Evolutionary conservation across 139 green algal species (phyloP), one percentile per base, ranked within the genome.

Genomic region (Chlorella sp.): DNA sequence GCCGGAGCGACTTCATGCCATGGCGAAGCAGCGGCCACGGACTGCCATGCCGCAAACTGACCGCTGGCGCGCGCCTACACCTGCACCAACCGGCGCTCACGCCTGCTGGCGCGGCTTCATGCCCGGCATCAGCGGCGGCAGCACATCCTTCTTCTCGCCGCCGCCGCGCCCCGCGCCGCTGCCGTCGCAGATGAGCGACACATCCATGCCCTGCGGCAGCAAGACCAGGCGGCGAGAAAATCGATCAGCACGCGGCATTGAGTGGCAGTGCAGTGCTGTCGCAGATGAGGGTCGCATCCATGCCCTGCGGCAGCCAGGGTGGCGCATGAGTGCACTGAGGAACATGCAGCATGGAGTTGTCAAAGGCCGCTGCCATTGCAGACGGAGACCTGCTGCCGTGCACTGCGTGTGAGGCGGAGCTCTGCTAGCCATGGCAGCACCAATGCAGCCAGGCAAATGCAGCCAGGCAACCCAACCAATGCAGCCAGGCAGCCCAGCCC

Each of bases 121-220:
- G 34, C 96, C 96, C 17, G 96, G 96, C 91, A 98, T 88, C 20
- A 99, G 93, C 12, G 96, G 96, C 1, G 95, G 95, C 88, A 99
- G 84, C 67, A 98, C 94, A 70, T 98, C 95, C 91, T 95, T 95
- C 89, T 97, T 93, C 34, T 94, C 87, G 25, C 72, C 82, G 47
- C 94, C 95, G 5, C 87, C 87, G 0, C 90, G 83, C 7, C 95
- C 94, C 25, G 83, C 68, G 15, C 95, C 96, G 36, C 62, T 93
- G 84, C 95, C 96, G 83, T 98, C 95, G 57, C 70, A 88, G 7
- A 94, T 86, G 68, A 98, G 87, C 32, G 83, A 74, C 73, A 98
- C 91, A 26, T 99, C 96, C 76, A 93, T 86, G 67, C 91, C 91
- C 63, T 87, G 34, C 55, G 34, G 23, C 4, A 15, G n/a, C n/a